Evolutionary conservation across 2,329 filamentous ascomycete species (phyloP).

Genomic region (Cercospora zeina): DNA sequence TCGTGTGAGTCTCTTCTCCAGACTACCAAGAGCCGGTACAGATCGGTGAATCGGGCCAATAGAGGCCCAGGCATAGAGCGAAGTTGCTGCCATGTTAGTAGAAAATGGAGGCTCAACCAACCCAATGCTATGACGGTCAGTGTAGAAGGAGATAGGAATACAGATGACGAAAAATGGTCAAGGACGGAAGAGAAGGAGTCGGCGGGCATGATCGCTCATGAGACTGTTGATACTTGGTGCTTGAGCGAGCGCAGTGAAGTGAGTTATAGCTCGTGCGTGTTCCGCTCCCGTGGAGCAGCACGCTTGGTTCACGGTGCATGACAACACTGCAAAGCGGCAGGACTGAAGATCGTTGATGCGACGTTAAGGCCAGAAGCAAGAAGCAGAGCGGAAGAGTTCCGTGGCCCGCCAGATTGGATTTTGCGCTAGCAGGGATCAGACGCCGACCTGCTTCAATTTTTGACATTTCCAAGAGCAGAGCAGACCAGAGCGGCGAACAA

Average conservation of each 20-base stretch:
- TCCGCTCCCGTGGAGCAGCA: constrained; percentile 15
- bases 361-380: constrained; percentile 3
- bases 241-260: neutral
- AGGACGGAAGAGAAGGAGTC: constrained; percentile 12
- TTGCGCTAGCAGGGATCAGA: constrained; percentile 11
- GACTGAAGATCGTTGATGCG: neutral
- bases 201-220: constrained; percentile 13
- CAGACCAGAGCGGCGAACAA: neutral
- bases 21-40: constrained; percentile 49
- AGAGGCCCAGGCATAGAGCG: constrained; percentile 53
- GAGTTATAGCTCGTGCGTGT: neutral
- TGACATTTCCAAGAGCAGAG: neutral
- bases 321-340: constrained; percentile 11
- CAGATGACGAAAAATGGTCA: constrained; percentile 11
- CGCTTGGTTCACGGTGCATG: neutral
- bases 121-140: neutral
- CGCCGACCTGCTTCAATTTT: constrained; percentile 15
- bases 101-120: constrained; percentile 3
- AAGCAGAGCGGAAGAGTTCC: constrained; percentile 3
- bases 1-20: constrained; percentile 60
- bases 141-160: constrained; percentile 13
- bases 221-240: neutral
- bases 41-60: constrained; percentile 56
- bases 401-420: neutral
- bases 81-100: constrained; percentile 23